Base-by-base conservation (phyloP, 2,329 filamentous ascomycete genomes). In the Aspergillus sergii region DNA sequence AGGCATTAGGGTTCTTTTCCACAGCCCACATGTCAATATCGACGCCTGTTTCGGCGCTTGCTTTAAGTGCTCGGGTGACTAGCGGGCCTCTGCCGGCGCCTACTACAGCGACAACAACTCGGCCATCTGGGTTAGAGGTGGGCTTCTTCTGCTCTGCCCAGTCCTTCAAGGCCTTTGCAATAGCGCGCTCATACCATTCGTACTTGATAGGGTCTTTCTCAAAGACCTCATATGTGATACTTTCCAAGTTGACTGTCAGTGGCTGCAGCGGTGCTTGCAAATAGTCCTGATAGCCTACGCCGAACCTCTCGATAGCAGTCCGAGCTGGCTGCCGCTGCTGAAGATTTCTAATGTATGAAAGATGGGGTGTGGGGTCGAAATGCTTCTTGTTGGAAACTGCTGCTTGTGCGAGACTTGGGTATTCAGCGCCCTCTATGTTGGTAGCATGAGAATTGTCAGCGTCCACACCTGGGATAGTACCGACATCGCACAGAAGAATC, bases 161-260 rank as follows among this genome's bases (percentile, higher is more conserved):
- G 72, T 98, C 94, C 14, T 81, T 84, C 65, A 99, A 83, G 0
- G 95, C 94, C 67, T 91, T 88, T 4, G 88, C 87, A 61, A 96
- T 90, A 16, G 95, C 95, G 53, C 86, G 84, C 76, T 98, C 93
- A 75, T 99, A 99, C 84, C 94, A 96, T 67, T 93, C 89, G 76
- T 99, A 99, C 79, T 99, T 99, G 79, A 99, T 91, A 0, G 95
- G 95, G 68, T 99, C 96, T 69, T 96, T 96, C 77, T 99, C 95
- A 72, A 99, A 99, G 2, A 98, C 94, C 75, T 99, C 95, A 77
- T 99, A 99, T 0, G 95, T 99, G 48, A 96, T 91, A 54, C 93
- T 97, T 76, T 99, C 96, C 16, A 99, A 85, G 71, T 99, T 99
- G 77, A 99, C 95, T 0, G 94, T 94, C 16, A 99, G 84, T 0